Conservation (phyloP, 768 basidiomycete genomes). For the Clitopilus passeckerianus region DNA sequence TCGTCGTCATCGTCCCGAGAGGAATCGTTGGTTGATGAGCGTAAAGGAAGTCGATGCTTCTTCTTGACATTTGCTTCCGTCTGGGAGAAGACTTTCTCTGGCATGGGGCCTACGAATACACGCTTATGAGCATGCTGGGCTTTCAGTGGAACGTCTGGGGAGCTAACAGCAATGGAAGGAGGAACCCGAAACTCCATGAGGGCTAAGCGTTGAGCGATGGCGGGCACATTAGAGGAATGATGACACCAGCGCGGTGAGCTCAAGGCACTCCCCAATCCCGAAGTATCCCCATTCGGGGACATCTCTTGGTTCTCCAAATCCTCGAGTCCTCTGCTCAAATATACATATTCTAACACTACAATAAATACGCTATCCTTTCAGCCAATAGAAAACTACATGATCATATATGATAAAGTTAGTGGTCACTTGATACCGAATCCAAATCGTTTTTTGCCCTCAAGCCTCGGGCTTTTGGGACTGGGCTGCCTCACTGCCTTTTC, state of each 20-base stretch:
- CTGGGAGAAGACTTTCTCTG: slow-evolving; percentile 48
- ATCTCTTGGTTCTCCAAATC: no score
- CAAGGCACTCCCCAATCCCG: no score
- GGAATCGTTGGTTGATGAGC: slow-evolving; percentile 10
- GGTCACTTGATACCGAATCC: no score
- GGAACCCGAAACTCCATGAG: neutral
- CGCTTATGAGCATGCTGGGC: slow-evolving; percentile 38
- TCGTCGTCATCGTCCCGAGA: slow-evolving; percentile 25
- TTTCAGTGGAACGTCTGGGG: slow-evolving; percentile 1
- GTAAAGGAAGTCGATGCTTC: neutral
- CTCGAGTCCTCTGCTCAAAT: no score
- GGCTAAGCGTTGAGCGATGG: neutral
- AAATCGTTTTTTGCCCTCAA: no score
- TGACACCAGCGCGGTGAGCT: neutral
- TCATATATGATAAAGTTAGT: no score
- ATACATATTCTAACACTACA: no score
- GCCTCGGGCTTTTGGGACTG: no score
- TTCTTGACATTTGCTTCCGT: slow-evolving; percentile 28
- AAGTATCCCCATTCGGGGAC: no score
- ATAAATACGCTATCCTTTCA: no score
- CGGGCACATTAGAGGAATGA: neutral
- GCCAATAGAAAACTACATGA: no score
- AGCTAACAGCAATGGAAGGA: slow-evolving; percentile 14
- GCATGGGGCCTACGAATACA: slow-evolving; percentile 75
- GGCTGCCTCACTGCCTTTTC: slow-evolving; percentile 15